Conservation (phyloP, 306 rosid species). For the Glycine latifolia region DNA sequence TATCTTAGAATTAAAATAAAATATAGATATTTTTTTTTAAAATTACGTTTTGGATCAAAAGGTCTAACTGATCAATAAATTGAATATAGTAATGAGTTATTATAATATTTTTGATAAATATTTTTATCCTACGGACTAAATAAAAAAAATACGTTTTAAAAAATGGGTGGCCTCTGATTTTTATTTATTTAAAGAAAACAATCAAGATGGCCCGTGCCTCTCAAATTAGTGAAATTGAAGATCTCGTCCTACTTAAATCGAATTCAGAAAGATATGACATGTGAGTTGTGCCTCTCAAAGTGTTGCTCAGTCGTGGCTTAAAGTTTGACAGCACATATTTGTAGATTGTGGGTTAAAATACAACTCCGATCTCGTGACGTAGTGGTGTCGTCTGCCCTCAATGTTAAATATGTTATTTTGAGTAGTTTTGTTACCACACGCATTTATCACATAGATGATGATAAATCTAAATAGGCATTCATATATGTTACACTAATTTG, state of each 20-base stretch:
- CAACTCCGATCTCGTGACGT: not conserved
- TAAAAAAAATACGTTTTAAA: not conserved
- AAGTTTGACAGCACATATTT: conserved; percentile 21
- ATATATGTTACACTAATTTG: no score
- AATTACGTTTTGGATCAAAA: no score
- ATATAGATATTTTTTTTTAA: not conserved
- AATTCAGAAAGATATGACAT: conserved; percentile 18
- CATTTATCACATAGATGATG: not conserved
- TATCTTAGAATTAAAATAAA: conserved; percentile 2
- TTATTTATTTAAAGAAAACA: not conserved
- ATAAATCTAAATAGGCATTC: not conserved
- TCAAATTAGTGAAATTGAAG: not conserved
- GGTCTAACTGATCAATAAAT: no score
- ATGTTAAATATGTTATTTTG: not conserved
- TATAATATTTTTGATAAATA: no score
- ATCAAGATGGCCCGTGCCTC: not conserved
- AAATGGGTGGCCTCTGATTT: not conserved
- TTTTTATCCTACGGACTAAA: no score
- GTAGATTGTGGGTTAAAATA: not conserved
- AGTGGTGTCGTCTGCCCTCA: not conserved
- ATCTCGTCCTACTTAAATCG: not conserved
- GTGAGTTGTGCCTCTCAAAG: not conserved
- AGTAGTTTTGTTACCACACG: not conserved
- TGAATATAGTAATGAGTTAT: no score
- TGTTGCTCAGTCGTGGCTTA: not conserved